Conservation (phyloP, 176 grass and related monocot species). For the Thalia dealbata region DNA sequence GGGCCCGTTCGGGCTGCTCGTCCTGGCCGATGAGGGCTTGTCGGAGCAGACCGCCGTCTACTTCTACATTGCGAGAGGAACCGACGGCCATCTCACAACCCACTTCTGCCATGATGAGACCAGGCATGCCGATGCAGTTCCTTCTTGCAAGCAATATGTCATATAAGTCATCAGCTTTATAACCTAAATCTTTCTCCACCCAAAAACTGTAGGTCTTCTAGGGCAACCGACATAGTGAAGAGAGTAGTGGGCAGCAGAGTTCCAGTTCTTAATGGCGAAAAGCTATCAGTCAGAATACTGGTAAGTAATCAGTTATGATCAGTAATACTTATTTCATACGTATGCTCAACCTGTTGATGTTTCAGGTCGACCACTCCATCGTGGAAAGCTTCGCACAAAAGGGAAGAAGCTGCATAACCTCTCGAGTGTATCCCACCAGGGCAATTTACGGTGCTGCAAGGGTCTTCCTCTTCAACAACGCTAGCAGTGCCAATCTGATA, state of each 20-base stretch:
- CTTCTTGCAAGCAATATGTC: too few species aligned
- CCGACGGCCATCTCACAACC: slow-evolving; percentile 38
- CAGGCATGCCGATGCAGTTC: slow-evolving; percentile 4
- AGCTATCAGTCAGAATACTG: slow-evolving; percentile 45
- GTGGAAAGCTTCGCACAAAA: slow-evolving; percentile 76
- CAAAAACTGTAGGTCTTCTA: slow-evolving; percentile 36
- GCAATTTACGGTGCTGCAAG: slow-evolving; percentile 61
- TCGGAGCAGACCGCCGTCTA: slow-evolving; percentile 70
- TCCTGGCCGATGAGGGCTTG: slow-evolving; percentile 40
- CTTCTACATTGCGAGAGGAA: slow-evolving; percentile 58
- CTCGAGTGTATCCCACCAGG: slow-evolving; percentile 77
- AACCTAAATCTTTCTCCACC: too few species aligned
- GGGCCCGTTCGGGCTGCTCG: slow-evolving; percentile 73
- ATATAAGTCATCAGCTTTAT: too few species aligned
- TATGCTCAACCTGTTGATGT: too few species aligned
- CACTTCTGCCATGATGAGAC: slow-evolving; percentile 95
- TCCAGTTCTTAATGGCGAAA: slow-evolving; percentile 55
- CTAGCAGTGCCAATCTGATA: slow-evolving; percentile 36
- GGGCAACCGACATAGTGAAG: slow-evolving; percentile 72
- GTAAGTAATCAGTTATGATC: slow-evolving; percentile 7
- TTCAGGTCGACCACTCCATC: slow-evolving; percentile 81
- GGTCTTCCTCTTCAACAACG: slow-evolving; percentile 87
- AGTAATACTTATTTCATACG: too few species aligned
- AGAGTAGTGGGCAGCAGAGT: slow-evolving; percentile 59
- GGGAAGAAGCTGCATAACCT: slow-evolving; percentile 53